Evolutionary conservation across 352 stramenopile genomes (phyloP), one percentile per base, ranked within the genome.

Genomic region (Phytophthora colocasiae): DNA sequence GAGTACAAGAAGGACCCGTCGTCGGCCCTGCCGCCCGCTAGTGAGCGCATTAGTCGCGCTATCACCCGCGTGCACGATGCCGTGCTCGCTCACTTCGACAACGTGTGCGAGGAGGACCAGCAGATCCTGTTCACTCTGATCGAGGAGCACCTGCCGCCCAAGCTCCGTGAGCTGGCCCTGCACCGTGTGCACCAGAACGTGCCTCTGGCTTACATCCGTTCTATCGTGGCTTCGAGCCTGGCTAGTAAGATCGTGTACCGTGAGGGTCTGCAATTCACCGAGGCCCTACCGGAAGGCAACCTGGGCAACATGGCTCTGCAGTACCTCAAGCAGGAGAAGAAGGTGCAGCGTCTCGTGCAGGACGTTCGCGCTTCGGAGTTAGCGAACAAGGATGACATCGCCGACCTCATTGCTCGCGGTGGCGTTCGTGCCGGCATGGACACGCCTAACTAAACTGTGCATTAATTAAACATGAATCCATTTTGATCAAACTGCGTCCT

Each of bases 161-260:
- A 97, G 55, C 88, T 99, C 55, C 94, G 95, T 39, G 91, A 98
- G 48, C 55, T 98, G 12, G 89, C 93, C 0, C 96, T 98, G 60
- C 92, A 99, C 69, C 80, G 93, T 56, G 93, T 99, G 53, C 80
- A 92, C 45, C 71, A 96, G 29, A 86, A 96, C 50, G 94, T 99
- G 32, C 97, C 97, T 12, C 78, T 91, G 19, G 92, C 97, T 48
- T 99, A 99, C 87, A 90, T 98, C 70, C 97, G 95, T 62, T 98
- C 98, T 76, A 98, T 98, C 38, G 95, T 99, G 53, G 95, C 94
- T 11, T 98, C 95, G 29, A 97, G 89, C 54, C 75, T 99, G 31
- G 97, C 97, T 43, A 98, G 91, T 51, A 98, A 98, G 78, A 92
- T 99, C 62, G 97, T 99, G 19, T 99, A 99, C 81, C 96, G 97